Conservation (phyloP, 768 basidiomycete genomes). For the Nidularia sp. region DNA sequence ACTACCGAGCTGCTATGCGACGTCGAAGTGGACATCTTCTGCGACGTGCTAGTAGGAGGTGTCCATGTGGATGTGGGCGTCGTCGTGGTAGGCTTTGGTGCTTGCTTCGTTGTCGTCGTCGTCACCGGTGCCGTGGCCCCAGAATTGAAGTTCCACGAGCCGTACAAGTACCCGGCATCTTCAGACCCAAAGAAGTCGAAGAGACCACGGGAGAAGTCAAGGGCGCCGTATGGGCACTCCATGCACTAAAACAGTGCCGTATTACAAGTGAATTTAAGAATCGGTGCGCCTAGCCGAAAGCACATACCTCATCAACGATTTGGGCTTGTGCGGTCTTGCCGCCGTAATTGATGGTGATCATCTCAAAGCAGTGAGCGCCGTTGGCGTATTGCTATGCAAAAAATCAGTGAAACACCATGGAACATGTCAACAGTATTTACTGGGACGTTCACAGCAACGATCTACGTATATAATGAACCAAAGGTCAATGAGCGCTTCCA, state of each 20-base stretch:
- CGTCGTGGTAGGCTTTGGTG: background rate
- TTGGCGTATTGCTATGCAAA: conserved; percentile 19
- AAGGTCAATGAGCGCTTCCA: too few species aligned
- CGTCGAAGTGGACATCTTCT: too few species aligned
- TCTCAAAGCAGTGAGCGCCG: conserved; percentile 40
- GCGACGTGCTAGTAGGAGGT: background rate
- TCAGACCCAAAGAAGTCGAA: conserved; percentile 41
- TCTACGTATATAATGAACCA: too few species aligned
- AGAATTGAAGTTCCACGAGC: conserved; percentile 10
- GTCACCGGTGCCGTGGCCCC: background rate
- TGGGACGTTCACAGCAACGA: background rate
- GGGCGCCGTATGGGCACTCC: background rate
- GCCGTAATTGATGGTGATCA: conserved; percentile 46
- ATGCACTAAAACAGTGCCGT: background rate
- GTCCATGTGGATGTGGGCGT: background rate
- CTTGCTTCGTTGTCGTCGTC: too few species aligned
- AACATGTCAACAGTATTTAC: too few species aligned
- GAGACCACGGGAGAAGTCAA: conserved; percentile 43
- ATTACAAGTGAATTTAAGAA: too few species aligned
- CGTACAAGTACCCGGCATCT: conserved; percentile 38
- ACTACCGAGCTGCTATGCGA: background rate
- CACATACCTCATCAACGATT: conserved; percentile 52
- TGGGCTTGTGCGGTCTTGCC: conserved; percentile 46
- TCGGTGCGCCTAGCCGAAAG: too few species aligned
- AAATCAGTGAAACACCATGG: too few species aligned